Percentiles rank a stretch among this genome's conserved stretches.
Evolutionary conservation across 352 stramenopile genomes (phyloP).

Genomic region (Pythium graminicola): DNA sequence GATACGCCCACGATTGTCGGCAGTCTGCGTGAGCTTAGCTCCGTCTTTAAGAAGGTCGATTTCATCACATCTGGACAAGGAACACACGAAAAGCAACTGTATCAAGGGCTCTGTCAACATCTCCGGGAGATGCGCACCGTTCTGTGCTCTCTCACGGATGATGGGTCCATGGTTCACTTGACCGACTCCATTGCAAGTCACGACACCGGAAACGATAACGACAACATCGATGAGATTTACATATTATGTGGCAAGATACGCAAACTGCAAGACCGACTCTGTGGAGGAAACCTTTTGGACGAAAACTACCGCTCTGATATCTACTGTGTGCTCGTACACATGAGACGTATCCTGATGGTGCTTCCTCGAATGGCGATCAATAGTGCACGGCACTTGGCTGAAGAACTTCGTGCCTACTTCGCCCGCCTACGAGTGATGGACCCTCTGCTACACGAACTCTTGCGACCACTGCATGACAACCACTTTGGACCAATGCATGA

Average conservation of each 20-base stretch:
- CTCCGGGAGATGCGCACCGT: background rate
- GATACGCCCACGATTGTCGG: constrained; percentile 57
- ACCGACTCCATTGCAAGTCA: background rate
- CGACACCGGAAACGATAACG: background rate
- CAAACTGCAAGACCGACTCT: constrained; percentile 1
- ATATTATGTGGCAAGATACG: constrained; percentile 12
- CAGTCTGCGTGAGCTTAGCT: constrained; percentile 32
- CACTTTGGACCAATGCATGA: constrained; percentile 31
- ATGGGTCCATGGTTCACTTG: background rate
- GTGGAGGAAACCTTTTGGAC: background rate
- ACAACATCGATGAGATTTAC: constrained; percentile 8
- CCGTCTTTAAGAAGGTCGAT: constrained; percentile 52
- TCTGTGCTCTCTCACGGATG: background rate
- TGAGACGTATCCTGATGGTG: constrained; percentile 17
- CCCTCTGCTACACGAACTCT: background rate
- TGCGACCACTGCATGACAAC: constrained; percentile 17
- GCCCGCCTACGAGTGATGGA: constrained; percentile 1
- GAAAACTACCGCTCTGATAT: background rate
- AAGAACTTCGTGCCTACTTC: constrained; percentile 9
- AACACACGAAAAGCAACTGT: constrained; percentile 28
- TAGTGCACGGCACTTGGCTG: constrained; percentile 2
- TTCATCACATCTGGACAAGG: constrained; percentile 48
- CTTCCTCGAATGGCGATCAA: constrained; percentile 7
- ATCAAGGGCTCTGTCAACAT: constrained; percentile 1
- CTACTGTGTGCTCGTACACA: constrained; percentile 9